phyloP scores from a whole-genome alignment of 1,284 basidiomycete genomes.

The Porogramme epimiltina region DNA sequence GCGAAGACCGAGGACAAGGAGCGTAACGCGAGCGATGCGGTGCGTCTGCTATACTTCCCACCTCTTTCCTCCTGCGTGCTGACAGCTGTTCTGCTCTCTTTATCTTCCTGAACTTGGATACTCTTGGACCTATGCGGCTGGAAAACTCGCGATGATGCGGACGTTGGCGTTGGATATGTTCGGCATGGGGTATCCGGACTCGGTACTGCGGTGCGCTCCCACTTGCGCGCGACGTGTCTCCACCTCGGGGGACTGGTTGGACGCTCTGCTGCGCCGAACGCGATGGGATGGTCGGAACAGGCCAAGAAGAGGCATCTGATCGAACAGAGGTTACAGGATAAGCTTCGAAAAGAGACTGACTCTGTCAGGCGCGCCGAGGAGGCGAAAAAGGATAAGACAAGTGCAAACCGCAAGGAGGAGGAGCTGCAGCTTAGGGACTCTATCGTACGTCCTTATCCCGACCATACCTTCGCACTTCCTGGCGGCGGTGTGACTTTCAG shows the following conservation, averaged over 20 bases:
- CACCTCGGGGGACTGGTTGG: too few relatives aligned
- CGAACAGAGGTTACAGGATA: constrained; percentile 79
- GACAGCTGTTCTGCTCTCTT: too few relatives aligned
- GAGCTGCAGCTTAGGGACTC: constrained; percentile 78
- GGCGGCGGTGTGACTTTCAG: not conserved
- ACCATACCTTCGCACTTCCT: not conserved
- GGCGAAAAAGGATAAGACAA: constrained; percentile 76
- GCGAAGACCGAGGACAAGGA: constrained; percentile 82
- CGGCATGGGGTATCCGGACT: too few relatives aligned
- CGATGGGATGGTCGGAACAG: constrained; percentile 36
- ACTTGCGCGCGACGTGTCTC: not conserved
- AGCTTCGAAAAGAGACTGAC: constrained; percentile 80
- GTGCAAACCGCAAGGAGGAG: constrained; percentile 75
- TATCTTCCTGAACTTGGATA: too few relatives aligned
- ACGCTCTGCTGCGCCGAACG: too few relatives aligned
- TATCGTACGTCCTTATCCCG: constrained; percentile 52
- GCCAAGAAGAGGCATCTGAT: constrained; percentile 79
- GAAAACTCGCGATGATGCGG: not conserved
- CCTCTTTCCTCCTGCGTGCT: too few relatives aligned
- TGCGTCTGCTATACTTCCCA: constrained; percentile 47
- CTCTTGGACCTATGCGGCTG: too few relatives aligned
- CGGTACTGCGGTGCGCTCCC: not conserved
- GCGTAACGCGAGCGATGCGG: constrained; percentile 77
- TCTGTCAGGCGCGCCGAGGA: constrained; percentile 80
- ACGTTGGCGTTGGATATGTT: constrained; percentile 5